Base-by-base conservation (phyloP, 495 filamentous ascomycete genomes). In the Aspergillus conjunctus region DNA sequence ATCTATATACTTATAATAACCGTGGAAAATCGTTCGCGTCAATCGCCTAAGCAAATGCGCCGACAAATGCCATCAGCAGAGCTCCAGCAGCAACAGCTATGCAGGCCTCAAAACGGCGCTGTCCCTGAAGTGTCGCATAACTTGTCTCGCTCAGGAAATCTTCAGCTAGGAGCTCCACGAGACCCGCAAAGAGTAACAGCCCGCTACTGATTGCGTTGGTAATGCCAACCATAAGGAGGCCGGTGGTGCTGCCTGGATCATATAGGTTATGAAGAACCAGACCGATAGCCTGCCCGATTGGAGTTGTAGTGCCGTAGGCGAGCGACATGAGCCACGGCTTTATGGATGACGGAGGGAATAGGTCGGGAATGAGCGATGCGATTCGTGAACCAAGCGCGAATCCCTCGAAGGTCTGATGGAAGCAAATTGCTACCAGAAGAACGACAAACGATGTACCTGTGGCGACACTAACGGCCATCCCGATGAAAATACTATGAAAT, bases 301-400 rank as follows among this genome's bases (percentile, higher is more conserved):
- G 93, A 2, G 93, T 97, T 1, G 93, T 98, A 44, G 87, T 85
- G 22, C 93, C 93, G 66, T 95, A 98, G 3, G 93, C 91, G 8
- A 94, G 77, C 5, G 88, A 90, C 93, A 98, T 98, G n/a, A 96
- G 80, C 92, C 92, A 97, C 11, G 93, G 93, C 51, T 83, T 78
- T 70, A 81, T 64, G 7, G 83, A 72, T 68, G 74, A 50, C 62
- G 79, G 71, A 0, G 78, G 63, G 61, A 85, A 85, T 4, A 79
- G 72, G 57, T 78, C 76, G 3, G 84, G 81, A n/a, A 80, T 80
- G 21, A 90, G 77, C 0, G 83, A 80, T 7, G 88, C 85, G 59
- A 91, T 91, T 32, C 88, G 84, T 6, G 88, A 83, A 15, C 90
- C 88, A 10, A 92, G 82, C 18, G 89, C 89, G 55, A 92, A 79